Evolutionary conservation across 495 filamentous ascomycete genomes (phyloP), one percentile per base, ranked within the genome.

Genomic region (Hyaloscypha bicolor): DNA sequence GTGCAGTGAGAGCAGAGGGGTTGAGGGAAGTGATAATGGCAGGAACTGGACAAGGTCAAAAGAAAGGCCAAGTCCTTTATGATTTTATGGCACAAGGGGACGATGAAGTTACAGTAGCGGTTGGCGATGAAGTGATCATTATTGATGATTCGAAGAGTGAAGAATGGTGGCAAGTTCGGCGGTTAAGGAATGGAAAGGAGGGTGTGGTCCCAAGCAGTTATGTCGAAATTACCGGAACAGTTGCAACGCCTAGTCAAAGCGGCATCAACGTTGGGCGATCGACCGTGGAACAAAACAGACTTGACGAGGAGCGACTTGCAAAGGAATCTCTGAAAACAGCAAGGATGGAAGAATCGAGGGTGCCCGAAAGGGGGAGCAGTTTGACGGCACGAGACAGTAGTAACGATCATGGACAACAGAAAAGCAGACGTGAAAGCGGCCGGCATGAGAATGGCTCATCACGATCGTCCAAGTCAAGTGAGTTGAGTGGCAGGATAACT

Each of bases 121-220:
- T 90, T 59, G 94, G 89, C 14, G 96, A 99, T 74, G 95, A 98
- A 74, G 94, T 99, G 31, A 79, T 96, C 59, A 82, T 99, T 61
- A 72, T 97, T 48, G 94, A 99, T 73, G 93, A 96, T 75, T 86
- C 82, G 64, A 93, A 91, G 77, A 97, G 93, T 61, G 93, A 97
- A 55, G 95, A 99, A 75, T 99, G 95, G 95, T 98, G 96, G 94
- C 91, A 93, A 83, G 93, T 99, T 12, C 87, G 91, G 57, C 87
- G 93, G 35, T 69, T 96, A 58, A 93, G 93, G 80, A 97, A 94
- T 76, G 91, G 92, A 56, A 92, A 91, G 73, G 92, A 96, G 75
- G 96, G 95, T n/a, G 95, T 98, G 12, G 94, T 99, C n/a, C 95
- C 95, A 5, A 93, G 93, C 80, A 96, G 91, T 77, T 99, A 97